Evolutionary conservation across 1,139 yeast species (phyloP), one percentile per base, ranked within the genome.

Genomic region (Chernovozyma sophiae-reginae): DNA sequence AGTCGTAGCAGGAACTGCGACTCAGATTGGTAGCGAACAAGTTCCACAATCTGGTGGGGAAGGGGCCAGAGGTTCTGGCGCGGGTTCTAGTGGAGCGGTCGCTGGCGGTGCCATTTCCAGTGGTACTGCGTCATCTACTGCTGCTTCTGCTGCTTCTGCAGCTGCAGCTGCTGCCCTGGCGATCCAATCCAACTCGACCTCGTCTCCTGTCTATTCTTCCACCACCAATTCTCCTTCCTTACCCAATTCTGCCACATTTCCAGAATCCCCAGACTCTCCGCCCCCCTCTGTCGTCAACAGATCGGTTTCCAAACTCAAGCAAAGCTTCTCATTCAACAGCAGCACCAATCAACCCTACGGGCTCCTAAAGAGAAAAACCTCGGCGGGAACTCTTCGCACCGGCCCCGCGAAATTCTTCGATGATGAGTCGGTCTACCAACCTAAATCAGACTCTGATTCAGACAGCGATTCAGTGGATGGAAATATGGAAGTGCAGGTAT

Each of bases 401-500:
- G 18, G 27, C 8, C 40, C 37, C 24, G 18, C 33, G 7, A 6
- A 14, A 16, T 20, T 36, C 18, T 26, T 32, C 16, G 39, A 36
- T 16, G 39, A 36, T 12, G 39, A 32, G 15, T 32, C 32, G 22
- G 30, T 24, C 4, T 20, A 30, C 16, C 37, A 37, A 14, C 31
- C 33, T 22, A 14, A 20, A 26, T 16, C 28, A 12, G 36, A 14
- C 16, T 27, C 29, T 10, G 33, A 34, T 18, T 44, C 53, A 8
- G 60, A 57, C 29, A 52, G 52, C 16, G 45, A 48, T 3, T 52
- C 56, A 4, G 51, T 68, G 11, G 72, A 73, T 43, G 66, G 66
- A 28, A 66, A 72, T 29, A 58, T 82, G 45, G 90, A 83, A 43
- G 90, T 81, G 0, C 92, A 83, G 52, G 84, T 84, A 7, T 58